Percentiles rank a stretch among this genome's conserved stretches.
phyloP scores from a whole-genome alignment of 164 flowering plant genomes.

The Macadamia integrifolia region DNA sequence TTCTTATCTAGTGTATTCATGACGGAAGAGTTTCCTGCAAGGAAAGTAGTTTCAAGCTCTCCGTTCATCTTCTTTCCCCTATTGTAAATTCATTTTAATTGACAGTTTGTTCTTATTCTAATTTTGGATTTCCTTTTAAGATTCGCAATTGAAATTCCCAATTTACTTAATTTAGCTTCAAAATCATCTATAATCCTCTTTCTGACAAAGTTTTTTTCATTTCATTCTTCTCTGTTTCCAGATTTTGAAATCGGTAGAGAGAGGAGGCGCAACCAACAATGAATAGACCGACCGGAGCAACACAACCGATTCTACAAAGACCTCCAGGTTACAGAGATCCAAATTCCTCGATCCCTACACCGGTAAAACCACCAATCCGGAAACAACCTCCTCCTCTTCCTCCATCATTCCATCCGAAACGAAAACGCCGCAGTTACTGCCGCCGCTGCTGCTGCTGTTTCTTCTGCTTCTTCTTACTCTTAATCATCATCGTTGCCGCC shows the following conservation, averaged over 20 bases:
- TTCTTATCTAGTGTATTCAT: too few species aligned
- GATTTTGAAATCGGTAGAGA: neutral
- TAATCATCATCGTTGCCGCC: conserved; percentile 16
- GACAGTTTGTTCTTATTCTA: too few species aligned
- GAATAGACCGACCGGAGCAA: conserved; percentile 18
- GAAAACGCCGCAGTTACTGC: conserved; percentile 24
- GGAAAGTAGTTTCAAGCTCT: too few species aligned
- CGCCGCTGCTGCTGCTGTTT: conserved; percentile 36
- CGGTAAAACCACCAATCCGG: conserved; percentile 16
- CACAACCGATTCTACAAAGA: conserved; percentile 34
- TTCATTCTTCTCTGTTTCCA: neutral
- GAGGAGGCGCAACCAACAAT: neutral
- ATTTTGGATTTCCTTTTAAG: too few species aligned
- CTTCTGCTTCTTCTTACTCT: conserved; percentile 18
- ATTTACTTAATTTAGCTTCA: neutral
- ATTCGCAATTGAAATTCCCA: neutral
- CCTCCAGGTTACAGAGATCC: conserved; percentile 68
- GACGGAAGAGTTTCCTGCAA: too few species aligned
- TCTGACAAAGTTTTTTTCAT: neutral
- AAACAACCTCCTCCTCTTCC: conserved; percentile 34
- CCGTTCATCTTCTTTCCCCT: too few species aligned
- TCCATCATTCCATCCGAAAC: conserved; percentile 22
- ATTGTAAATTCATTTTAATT: too few species aligned
- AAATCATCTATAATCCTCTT: neutral
- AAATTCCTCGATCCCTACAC: conserved; percentile 5